Evolutionary conservation across 192 early-diverging fungal genomes (phyloP).

Genomic region (Paraglomus occultum): DNA sequence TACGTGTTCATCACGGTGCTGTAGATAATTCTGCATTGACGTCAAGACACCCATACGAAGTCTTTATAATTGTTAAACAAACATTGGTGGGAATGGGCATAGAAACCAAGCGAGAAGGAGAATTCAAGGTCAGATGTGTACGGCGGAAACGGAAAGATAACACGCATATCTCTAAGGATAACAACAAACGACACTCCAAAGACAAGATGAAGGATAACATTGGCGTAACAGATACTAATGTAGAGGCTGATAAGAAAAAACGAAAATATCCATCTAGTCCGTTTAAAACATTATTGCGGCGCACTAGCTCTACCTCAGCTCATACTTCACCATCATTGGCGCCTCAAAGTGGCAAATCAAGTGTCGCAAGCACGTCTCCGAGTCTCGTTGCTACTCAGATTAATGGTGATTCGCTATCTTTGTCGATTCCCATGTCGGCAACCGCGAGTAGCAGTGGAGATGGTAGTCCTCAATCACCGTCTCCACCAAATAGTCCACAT

Average conservation of each 20-base stretch:
- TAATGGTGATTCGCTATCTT: not conserved
- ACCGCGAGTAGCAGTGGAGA: not conserved
- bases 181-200: not conserved
- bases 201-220: not conserved
- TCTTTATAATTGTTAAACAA: constrained; percentile 66
- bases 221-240: not conserved
- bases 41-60: constrained; percentile 59
- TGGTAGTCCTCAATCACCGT: not conserved
- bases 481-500: constrained; percentile 7
- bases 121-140: constrained; percentile 58
- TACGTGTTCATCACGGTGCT: constrained; percentile 71
- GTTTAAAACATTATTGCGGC: constrained; percentile 29
- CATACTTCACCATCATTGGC: not conserved
- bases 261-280: constrained; percentile 24
- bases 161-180: not conserved
- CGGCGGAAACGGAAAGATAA: constrained; percentile 44
- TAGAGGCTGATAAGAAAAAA: constrained; percentile 15
- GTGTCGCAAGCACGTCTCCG: not conserved
- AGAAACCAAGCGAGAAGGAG: constrained; percentile 51
- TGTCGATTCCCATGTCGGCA: not conserved
- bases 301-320: constrained; percentile 23
- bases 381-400: not conserved
- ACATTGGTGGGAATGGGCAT: constrained; percentile 51
- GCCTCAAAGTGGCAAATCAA: not conserved
- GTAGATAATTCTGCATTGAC: constrained; percentile 70